These are phyloP conservation scores for Pestalotiopsis sp. DNA, from an alignment of 2,329 filamentous ascomycete species.

Conservation along the genomic window DNA sequence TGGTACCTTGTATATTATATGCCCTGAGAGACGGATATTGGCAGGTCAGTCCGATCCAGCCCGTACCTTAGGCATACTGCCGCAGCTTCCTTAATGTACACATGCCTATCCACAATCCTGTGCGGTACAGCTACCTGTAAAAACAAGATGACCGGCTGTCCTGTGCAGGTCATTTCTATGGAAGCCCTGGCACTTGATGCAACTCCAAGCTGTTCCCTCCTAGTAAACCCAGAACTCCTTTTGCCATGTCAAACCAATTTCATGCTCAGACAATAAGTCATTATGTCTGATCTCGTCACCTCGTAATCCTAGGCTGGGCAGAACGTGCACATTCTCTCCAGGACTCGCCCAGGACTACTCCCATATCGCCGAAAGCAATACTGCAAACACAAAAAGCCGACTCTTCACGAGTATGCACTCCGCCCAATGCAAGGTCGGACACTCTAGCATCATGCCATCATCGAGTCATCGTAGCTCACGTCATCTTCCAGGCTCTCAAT, in stretches of 20 bases:
- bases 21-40: not conserved
- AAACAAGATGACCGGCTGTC: slow-evolving; percentile 2
- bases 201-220: not conserved
- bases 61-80: not conserved
- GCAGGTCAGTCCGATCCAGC: not conserved
- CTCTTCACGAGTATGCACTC: not conserved
- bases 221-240: slow-evolving; percentile 7
- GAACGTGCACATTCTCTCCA: not conserved
- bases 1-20: not conserved
- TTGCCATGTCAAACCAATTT: slow-evolving; percentile 10
- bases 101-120: not conserved
- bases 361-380: slow-evolving; percentile 6
- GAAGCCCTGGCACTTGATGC: not conserved
- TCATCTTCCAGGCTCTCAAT: slow-evolving; percentile 90
- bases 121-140: not conserved
- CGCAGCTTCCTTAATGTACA: slow-evolving; percentile 9
- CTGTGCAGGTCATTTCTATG: not conserved
- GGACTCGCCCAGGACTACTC: not conserved
- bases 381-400: slow-evolving; percentile 13
- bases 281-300: slow-evolving; percentile 10
- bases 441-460: slow-evolving; percentile 54
- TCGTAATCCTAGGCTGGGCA: not conserved
- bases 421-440: not conserved
- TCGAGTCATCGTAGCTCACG: slow-evolving; percentile 69
- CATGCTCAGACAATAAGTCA: slow-evolving; percentile 13